A percentile compares a stretch with the other conserved stretches of the same genome.
phyloP scores from a whole-genome alignment of 2,329 filamentous ascomycete genomes.

The Epichloe coenophiala region DNA sequence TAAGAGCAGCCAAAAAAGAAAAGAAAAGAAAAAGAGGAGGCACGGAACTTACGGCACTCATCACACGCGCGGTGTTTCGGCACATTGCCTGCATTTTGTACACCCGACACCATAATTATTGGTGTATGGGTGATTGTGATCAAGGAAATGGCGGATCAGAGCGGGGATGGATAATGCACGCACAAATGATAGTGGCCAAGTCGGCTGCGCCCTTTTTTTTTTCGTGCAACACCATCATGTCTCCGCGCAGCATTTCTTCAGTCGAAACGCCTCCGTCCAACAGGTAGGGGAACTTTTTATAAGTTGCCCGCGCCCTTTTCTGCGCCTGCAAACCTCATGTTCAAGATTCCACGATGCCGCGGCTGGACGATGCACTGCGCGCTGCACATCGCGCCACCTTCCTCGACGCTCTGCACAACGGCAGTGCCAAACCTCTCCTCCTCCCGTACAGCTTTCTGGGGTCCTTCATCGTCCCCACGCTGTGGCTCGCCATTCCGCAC shows the following conservation, averaged over 20 bases:
- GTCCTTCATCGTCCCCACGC: slow-evolving; percentile 32
- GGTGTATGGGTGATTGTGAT: neutral
- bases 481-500: slow-evolving; percentile 46
- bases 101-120: neutral
- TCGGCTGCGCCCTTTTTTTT: too few relatives aligned
- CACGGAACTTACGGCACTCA: slow-evolving; percentile 43
- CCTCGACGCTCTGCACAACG: slow-evolving; percentile 21
- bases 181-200: too few relatives aligned
- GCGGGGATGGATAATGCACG: too few relatives aligned
- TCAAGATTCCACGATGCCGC: neutral
- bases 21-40: neutral
- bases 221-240: too few relatives aligned
- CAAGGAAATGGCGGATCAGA: neutral
- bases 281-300: too few relatives aligned
- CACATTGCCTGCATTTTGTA: slow-evolving; percentile 9
- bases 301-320: too few relatives aligned
- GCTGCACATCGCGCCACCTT: slow-evolving; percentile 25
- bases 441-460: slow-evolving; percentile 38
- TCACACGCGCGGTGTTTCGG: slow-evolving; percentile 50
- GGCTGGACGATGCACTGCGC: slow-evolving; percentile 15
- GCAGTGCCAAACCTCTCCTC: slow-evolving; percentile 32
- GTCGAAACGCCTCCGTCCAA: too few relatives aligned
- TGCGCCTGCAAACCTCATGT: too few relatives aligned
- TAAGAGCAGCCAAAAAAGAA: too few relatives aligned
- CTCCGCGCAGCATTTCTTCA: too few relatives aligned